phyloP scores from a whole-genome alignment of 352 stramenopile species.

The Pythium phragmitis region DNA sequence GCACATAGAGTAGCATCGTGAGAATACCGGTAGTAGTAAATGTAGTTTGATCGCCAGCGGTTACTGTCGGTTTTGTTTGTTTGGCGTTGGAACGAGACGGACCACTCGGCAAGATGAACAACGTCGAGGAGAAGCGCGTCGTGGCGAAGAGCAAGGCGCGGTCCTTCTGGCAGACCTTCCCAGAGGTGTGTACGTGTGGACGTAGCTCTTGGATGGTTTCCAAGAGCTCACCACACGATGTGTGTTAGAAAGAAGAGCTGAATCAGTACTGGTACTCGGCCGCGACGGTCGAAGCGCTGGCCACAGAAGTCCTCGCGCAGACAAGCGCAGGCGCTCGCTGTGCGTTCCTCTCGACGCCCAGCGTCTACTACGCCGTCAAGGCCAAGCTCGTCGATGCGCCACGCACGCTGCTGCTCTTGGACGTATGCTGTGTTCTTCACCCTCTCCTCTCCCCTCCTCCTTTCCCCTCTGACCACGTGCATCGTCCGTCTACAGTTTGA shows the following conservation, averaged over 20 bases:
- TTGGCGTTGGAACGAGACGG: too few relatives aligned
- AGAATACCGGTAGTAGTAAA: constrained; percentile 6
- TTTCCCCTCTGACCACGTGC: neutral
- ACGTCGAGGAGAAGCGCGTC: constrained; percentile 18
- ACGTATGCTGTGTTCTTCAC: constrained; percentile 43
- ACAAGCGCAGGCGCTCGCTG: constrained; percentile 39
- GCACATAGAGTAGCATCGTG: neutral
- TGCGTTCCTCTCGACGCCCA: constrained; percentile 94
- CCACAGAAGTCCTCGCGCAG: constrained; percentile 59
- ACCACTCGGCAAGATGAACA: constrained; percentile 14
- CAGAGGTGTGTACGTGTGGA: constrained; percentile 38
- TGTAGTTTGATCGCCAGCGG: constrained; percentile 13
- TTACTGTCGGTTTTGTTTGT: too few relatives aligned
- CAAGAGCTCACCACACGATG: neutral
- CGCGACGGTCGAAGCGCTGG: constrained; percentile 81
- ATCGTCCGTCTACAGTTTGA: constrained; percentile 61
- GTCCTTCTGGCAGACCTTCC: constrained; percentile 65
- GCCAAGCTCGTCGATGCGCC: constrained; percentile 28
- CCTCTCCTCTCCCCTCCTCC: neutral
- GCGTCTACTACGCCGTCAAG: constrained; percentile 91
- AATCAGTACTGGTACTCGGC: constrained; percentile 97
- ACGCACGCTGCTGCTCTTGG: constrained; percentile 81
- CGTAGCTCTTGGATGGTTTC: neutral
- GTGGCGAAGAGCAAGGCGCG: constrained; percentile 27
- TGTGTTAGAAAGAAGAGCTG: constrained; percentile 87